phyloP scores from a whole-genome alignment of 441 rosid genomes.

The Cnidoscolus chayamansa region DNA sequence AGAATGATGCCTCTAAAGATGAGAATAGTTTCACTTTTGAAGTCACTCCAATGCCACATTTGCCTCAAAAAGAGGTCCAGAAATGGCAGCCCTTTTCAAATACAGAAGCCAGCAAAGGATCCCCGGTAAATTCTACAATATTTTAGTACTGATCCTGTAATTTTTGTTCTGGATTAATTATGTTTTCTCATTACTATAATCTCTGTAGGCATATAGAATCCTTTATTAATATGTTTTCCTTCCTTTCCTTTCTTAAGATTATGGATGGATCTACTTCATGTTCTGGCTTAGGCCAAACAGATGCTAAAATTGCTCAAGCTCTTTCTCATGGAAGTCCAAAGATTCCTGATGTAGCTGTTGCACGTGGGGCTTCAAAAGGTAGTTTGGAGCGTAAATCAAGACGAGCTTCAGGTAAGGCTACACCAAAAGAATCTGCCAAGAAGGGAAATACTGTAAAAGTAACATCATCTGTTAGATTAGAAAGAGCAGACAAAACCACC shows the following conservation, averaged over 20 bases:
- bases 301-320: slow-evolving; percentile 40
- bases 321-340: slow-evolving; percentile 40
- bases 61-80: slow-evolving; percentile 38
- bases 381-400: slow-evolving; percentile 75
- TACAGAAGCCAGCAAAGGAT: slow-evolving; percentile 35
- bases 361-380: slow-evolving; percentile 43
- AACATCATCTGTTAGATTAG: slow-evolving; percentile 41
- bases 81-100: slow-evolving; percentile 45
- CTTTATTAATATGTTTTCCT: slow-evolving; percentile 15
- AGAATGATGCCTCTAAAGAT: slow-evolving; percentile 41
- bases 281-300: slow-evolving; percentile 42
- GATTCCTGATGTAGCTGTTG: slow-evolving; percentile 36
- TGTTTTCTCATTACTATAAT: background rate
- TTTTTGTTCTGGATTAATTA: background rate
- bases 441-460: slow-evolving; percentile 52
- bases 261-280: slow-evolving; percentile 57
- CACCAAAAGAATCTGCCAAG: slow-evolving; percentile 57
- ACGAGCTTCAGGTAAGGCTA: slow-evolving; percentile 49
- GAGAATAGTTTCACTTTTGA: slow-evolving; percentile 58
- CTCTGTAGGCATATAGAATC: background rate
- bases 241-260: slow-evolving; percentile 38
- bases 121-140: slow-evolving; percentile 39
- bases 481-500: slow-evolving; percentile 47
- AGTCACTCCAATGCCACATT: slow-evolving; percentile 36
- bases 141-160: background rate